Percentiles rank a stretch among this genome's conserved stretches.
Evolutionary conservation across 2,329 filamentous ascomycete species (phyloP).

Genomic region (Diplodia corticola): DNA sequence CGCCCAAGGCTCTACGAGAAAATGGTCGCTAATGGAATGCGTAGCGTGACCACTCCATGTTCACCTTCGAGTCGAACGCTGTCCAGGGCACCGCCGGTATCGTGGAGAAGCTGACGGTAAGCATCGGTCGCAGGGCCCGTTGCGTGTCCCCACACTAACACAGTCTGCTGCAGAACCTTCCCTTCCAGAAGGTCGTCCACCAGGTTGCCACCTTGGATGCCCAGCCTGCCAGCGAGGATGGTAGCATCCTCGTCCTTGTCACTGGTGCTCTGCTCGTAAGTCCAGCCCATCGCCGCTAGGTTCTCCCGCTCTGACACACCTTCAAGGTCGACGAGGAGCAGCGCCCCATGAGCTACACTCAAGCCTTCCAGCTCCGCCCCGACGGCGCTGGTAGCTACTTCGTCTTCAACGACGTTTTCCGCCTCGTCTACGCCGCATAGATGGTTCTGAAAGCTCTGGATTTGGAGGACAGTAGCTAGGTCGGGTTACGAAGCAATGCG

Average conservation of each 20-base stretch:
- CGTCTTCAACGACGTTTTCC: slow-evolving; percentile 94
- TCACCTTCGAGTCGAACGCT: slow-evolving; percentile 82
- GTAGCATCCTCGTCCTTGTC: slow-evolving; percentile 80
- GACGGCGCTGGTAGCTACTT: slow-evolving; percentile 71
- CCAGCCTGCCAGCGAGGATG: slow-evolving; percentile 69
- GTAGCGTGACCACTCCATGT: slow-evolving; percentile 80
- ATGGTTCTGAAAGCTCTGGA: not conserved
- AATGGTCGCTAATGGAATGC: not conserved
- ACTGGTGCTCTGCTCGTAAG: slow-evolving; percentile 82
- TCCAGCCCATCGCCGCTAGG: not conserved
- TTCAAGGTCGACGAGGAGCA: slow-evolving; percentile 79
- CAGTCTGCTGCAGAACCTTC: slow-evolving; percentile 61
- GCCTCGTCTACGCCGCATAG: slow-evolving; percentile 67
- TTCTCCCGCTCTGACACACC: not conserved
- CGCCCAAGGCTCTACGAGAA: not conserved
- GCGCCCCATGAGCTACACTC: slow-evolving; percentile 86
- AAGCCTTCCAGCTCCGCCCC: slow-evolving; percentile 81
- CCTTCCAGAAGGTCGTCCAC: slow-evolving; percentile 81
- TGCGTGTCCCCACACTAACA: slow-evolving; percentile 3
- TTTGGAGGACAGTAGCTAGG: not conserved
- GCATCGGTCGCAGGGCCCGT: slow-evolving; percentile 31
- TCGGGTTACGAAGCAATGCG: slow-evolving; percentile 10
- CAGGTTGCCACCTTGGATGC: slow-evolving; percentile 75
- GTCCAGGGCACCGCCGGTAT: slow-evolving; percentile 66
- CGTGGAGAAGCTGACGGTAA: slow-evolving; percentile 77